phyloP scores from a whole-genome alignment of 306 rosid species.

The Corylus heterophylla region DNA sequence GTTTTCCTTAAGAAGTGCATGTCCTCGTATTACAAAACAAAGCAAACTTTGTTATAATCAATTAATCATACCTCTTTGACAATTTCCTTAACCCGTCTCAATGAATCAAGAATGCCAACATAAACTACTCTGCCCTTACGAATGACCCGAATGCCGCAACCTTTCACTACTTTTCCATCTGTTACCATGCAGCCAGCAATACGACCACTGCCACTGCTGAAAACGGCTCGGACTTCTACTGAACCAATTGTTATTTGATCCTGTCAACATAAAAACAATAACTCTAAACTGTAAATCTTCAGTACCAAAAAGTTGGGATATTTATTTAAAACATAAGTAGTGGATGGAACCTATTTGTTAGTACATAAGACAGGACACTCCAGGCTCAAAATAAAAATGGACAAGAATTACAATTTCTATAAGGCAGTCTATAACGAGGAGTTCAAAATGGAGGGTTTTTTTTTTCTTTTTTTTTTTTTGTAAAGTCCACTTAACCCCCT shows the following conservation, averaged over 20 bases:
- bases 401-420: not conserved
- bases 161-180: slow-evolving; percentile 70
- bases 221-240: slow-evolving; percentile 78
- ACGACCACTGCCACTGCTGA: slow-evolving; percentile 94
- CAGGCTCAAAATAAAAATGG: too few species aligned
- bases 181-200: slow-evolving; percentile 95
- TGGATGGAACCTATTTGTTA: too few species aligned
- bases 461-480: too few species aligned
- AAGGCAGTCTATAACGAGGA: not conserved
- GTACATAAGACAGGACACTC: too few species aligned
- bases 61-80: slow-evolving; percentile 76
- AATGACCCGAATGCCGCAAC: slow-evolving; percentile 76
- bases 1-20: not conserved
- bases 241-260: slow-evolving; percentile 79
- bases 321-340: not conserved
- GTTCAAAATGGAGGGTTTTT: too few species aligned
- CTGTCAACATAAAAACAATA: slow-evolving; percentile 45
- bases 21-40: not conserved
- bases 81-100: slow-evolving; percentile 88
- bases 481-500: too few species aligned
- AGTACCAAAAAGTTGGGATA: slow-evolving; percentile 20
- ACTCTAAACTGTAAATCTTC: slow-evolving; percentile 22
- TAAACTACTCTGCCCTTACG: slow-evolving; percentile 69
- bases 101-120: slow-evolving; percentile 70
- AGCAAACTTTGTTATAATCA: slow-evolving; percentile 7